phyloP scores from a whole-genome alignment of 805 yeast genomes.

The Kazachstania taianensis region DNA sequence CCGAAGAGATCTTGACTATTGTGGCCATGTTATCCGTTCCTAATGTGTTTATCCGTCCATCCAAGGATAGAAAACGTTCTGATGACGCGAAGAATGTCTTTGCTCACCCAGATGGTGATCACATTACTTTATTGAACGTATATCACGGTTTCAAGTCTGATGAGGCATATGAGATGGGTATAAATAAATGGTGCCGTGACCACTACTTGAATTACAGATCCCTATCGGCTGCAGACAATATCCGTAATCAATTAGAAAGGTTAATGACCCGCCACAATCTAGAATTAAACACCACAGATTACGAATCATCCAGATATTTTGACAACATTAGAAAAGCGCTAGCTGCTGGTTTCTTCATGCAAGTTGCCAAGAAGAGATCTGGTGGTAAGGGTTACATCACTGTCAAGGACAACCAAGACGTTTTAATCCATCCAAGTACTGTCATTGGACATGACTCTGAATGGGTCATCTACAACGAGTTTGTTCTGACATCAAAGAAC shows the following conservation, averaged over 20 bases:
- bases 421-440: conserved; percentile 86
- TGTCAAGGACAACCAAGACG: conserved; percentile 93
- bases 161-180: conserved; percentile 56
- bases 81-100: conserved; percentile 82
- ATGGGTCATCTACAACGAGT: conserved; percentile 92
- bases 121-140: conserved; percentile 80
- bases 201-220: conserved; percentile 80
- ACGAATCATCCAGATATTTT: conserved; percentile 57
- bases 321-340: conserved; percentile 78
- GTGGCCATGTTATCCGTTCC: conserved; percentile 91
- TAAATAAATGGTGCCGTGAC: conserved; percentile 83
- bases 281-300: conserved; percentile 59
- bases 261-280: conserved; percentile 76
- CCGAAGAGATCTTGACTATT: conserved; percentile 78
- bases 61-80: conserved; percentile 75
- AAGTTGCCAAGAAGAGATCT: conserved; percentile 87
- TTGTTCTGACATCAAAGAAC: conserved; percentile 86
- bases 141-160: conserved; percentile 73
- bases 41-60: conserved; percentile 88
- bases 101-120: conserved; percentile 94
- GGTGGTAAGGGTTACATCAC: conserved; percentile 78
- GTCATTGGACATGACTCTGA: conserved; percentile 82
- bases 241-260: conserved; percentile 71
- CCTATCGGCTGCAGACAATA: conserved; percentile 74
- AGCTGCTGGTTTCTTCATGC: conserved; percentile 95